These are phyloP conservation scores for Hapsidospora chrysogenum DNA, from an alignment of 495 filamentous ascomycete genomes.

Conservation along the genomic window DNA sequence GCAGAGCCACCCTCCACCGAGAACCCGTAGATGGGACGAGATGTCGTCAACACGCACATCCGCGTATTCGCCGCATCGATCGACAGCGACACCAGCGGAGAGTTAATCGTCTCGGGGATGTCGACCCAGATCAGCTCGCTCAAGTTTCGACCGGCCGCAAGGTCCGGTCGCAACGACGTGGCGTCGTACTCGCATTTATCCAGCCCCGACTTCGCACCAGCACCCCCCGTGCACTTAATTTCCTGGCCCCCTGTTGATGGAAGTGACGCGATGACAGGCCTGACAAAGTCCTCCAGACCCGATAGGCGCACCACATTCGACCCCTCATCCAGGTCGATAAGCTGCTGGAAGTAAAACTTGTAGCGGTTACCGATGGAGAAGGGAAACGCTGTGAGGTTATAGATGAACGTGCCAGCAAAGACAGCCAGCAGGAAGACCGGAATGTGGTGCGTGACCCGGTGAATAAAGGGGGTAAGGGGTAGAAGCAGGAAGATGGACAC, in stretches of 20 bases:
- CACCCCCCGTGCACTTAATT: constrained; percentile 30
- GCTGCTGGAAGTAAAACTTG: constrained; percentile 77
- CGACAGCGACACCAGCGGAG: constrained; percentile 34
- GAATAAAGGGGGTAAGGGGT: constrained; percentile 68
- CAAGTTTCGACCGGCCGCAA: constrained; percentile 27
- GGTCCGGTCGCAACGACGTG: constrained; percentile 35
- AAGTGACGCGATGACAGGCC: constrained; percentile 43
- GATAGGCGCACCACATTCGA: constrained; percentile 49
- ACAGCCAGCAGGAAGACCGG: constrained; percentile 60
- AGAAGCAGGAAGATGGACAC: constrained; percentile 58
- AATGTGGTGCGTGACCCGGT: constrained; percentile 70
- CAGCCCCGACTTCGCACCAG: constrained; percentile 23
- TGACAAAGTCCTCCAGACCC: constrained; percentile 56
- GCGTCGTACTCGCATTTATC: constrained; percentile 56
- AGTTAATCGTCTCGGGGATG: constrained; percentile 25
- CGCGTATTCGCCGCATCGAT: constrained; percentile 50
- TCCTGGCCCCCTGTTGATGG: constrained; percentile 52
- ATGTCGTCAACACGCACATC: constrained; percentile 50
- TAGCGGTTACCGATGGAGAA: constrained; percentile 65
- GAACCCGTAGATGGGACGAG: constrained; percentile 43
- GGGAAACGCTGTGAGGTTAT: constrained; percentile 78
- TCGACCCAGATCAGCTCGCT: constrained; percentile 46
- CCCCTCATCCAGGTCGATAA: constrained; percentile 59
- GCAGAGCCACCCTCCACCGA: constrained; percentile 36
- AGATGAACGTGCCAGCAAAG: constrained; percentile 62